A percentile compares a stretch with the other conserved stretches of the same genome.
Conservation (phyloP, 176 grass and related monocot species). For the Alloteropsis semialata region DNA sequence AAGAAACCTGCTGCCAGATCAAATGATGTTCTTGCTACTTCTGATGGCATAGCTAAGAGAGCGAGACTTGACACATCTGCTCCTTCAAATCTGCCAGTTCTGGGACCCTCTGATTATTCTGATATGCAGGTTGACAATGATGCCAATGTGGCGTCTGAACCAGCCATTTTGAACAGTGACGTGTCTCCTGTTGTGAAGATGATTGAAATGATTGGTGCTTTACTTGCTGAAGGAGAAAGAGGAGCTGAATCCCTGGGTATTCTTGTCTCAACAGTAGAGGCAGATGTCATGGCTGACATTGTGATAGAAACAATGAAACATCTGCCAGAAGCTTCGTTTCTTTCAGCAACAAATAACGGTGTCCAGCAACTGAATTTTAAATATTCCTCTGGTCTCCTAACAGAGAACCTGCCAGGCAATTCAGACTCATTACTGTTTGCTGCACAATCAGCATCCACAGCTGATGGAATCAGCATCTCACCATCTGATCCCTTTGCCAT, state of each 20-base stretch:
- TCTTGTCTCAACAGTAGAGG: slow-evolving; percentile 85
- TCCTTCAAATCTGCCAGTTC: slow-evolving; percentile 28
- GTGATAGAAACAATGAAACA: slow-evolving; percentile 99
- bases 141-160: slow-evolving; percentile 36
- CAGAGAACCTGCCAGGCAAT: slow-evolving; percentile 30
- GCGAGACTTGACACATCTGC: slow-evolving; percentile 50
- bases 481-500: slow-evolving; percentile 39
- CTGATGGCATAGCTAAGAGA: slow-evolving; percentile 60
- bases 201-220: slow-evolving; percentile 97
- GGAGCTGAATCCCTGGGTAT: slow-evolving; percentile 90
- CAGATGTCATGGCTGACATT: slow-evolving; percentile 98
- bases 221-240: slow-evolving; percentile 98
- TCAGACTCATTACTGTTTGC: slow-evolving; percentile 17
- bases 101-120: slow-evolving; percentile 36
- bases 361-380: slow-evolving; percentile 31
- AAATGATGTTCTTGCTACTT: slow-evolving; percentile 47
- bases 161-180: slow-evolving; percentile 46
- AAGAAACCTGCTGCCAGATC: slow-evolving; percentile 43
- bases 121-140: slow-evolving; percentile 41
- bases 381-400: slow-evolving; percentile 24
- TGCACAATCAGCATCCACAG: slow-evolving; percentile 27
- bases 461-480: slow-evolving; percentile 34
- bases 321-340: slow-evolving; percentile 40
- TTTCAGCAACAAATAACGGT: slow-evolving; percentile 28
- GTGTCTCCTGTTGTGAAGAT: slow-evolving; percentile 92